Evolutionary conservation across 2,329 filamentous ascomycete genomes (phyloP).

Genomic region (Ceratocystis albifundus): DNA sequence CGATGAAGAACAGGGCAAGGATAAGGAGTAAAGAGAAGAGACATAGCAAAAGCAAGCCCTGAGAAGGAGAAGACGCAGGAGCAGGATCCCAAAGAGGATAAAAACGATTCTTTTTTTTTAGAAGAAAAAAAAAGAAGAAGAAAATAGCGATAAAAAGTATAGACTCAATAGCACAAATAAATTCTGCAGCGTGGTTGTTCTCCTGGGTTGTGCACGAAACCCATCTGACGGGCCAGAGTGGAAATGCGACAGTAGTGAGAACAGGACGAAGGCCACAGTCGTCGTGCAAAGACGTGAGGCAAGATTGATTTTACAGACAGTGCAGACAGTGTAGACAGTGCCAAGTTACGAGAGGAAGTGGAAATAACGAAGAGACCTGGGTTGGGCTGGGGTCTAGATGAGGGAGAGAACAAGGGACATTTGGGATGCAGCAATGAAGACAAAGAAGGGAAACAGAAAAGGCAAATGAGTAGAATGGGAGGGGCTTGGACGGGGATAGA

Average conservation of each 20-base stretch:
- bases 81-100: background rate
- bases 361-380: background rate
- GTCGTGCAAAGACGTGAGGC: background rate
- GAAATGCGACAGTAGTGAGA: background rate
- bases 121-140: too few relatives aligned
- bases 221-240: too few relatives aligned
- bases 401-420: conserved; percentile 22
- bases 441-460: conserved; percentile 18
- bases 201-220: background rate
- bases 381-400: background rate
- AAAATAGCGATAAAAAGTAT: conserved; percentile 7
- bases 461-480: conserved; percentile 16
- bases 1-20: background rate
- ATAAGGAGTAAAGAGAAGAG: background rate
- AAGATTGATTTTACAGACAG: background rate
- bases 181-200: background rate
- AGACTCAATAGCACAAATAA: background rate
- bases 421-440: conserved; percentile 29
- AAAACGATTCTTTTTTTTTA: too few relatives aligned
- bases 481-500: background rate
- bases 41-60: background rate
- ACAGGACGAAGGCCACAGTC: background rate
- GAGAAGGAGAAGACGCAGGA: background rate
- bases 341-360: background rate
- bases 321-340: too few relatives aligned